Evolutionary conservation across 1,284 basidiomycete genomes (phyloP).

Genomic region (Anthracocystis walkeri): DNA sequence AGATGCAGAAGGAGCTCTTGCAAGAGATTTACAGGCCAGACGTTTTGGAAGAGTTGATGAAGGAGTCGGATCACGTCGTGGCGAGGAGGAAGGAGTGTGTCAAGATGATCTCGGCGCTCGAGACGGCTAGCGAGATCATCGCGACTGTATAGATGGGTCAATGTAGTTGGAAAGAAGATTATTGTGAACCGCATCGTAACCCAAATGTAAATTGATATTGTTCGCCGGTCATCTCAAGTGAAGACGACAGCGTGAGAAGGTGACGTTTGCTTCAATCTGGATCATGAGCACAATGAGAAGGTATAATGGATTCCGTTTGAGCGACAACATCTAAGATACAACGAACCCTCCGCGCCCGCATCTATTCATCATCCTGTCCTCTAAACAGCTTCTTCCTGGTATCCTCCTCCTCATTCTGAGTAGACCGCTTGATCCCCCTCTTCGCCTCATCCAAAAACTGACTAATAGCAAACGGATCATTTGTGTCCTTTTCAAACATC

Average conservation of each 20-base stretch:
- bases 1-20: slow-evolving; percentile 87
- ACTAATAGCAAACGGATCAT: slow-evolving; percentile 96
- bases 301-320: not conserved
- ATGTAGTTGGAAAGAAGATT: not conserved
- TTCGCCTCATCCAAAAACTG: slow-evolving; percentile 98
- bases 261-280: no score
- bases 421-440: slow-evolving; percentile 80
- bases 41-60: slow-evolving; percentile 67
- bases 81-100: slow-evolving; percentile 67
- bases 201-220: slow-evolving; percentile 18
- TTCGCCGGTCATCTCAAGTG: no score
- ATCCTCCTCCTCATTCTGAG: slow-evolving; percentile 20
- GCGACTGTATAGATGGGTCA: slow-evolving; percentile 60
- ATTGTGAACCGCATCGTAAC: slow-evolving; percentile 8
- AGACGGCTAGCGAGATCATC: slow-evolving; percentile 66
- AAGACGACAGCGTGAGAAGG: no score
- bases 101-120: slow-evolving; percentile 69
- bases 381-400: slow-evolving; percentile 23
- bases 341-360: no score
- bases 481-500: slow-evolving; percentile 96
- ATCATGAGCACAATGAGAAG: not conserved
- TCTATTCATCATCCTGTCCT: not conserved
- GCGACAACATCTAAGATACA: not conserved
- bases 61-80: slow-evolving; percentile 68
- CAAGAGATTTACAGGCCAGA: slow-evolving; percentile 68